phyloP scores from a whole-genome alignment of 2,329 filamentous ascomycete species.

The Trematosphaeria pertusa region DNA sequence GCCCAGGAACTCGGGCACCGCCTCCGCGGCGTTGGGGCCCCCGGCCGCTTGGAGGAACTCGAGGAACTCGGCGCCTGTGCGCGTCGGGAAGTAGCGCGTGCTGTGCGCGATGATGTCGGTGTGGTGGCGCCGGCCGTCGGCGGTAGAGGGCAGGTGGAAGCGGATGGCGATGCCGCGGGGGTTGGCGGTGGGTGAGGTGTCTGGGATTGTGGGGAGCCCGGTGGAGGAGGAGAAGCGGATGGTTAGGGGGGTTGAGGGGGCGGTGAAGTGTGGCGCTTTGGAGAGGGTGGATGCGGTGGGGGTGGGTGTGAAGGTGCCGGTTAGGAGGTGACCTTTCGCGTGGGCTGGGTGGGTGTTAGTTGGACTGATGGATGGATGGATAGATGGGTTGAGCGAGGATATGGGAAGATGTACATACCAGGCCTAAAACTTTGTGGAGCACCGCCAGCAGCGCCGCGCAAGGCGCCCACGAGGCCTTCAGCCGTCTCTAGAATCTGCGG shows the following conservation, averaged over 20 bases:
- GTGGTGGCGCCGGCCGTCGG: slow-evolving; percentile 53
- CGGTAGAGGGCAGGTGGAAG: slow-evolving; percentile 55
- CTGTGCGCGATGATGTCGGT: slow-evolving; percentile 65
- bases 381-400: slow-evolving; percentile 1
- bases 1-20: slow-evolving; percentile 53
- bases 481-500: slow-evolving; percentile 33
- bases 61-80: slow-evolving; percentile 61
- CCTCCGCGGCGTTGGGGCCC: slow-evolving; percentile 35
- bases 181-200: slow-evolving; percentile 56
- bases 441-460: slow-evolving; percentile 33
- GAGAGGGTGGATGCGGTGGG: slow-evolving; percentile 53
- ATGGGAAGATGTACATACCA: slow-evolving; percentile 22
- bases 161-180: slow-evolving; percentile 57
- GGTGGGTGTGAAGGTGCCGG: slow-evolving; percentile 61
- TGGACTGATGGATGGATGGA: neutral
- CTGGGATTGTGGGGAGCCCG: slow-evolving; percentile 59
- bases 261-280: slow-evolving; percentile 57
- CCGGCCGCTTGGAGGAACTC: slow-evolving; percentile 54
- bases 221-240: slow-evolving; percentile 61
- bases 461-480: slow-evolving; percentile 34
- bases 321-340: slow-evolving; percentile 61
- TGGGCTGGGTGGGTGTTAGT: slow-evolving; percentile 53
- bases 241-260: slow-evolving; percentile 54
- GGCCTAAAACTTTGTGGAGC: slow-evolving; percentile 34
- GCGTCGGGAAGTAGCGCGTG: slow-evolving; percentile 59